Base-by-base conservation (phyloP, 768 basidiomycete genomes). In the Mrakia frigida region DNA sequence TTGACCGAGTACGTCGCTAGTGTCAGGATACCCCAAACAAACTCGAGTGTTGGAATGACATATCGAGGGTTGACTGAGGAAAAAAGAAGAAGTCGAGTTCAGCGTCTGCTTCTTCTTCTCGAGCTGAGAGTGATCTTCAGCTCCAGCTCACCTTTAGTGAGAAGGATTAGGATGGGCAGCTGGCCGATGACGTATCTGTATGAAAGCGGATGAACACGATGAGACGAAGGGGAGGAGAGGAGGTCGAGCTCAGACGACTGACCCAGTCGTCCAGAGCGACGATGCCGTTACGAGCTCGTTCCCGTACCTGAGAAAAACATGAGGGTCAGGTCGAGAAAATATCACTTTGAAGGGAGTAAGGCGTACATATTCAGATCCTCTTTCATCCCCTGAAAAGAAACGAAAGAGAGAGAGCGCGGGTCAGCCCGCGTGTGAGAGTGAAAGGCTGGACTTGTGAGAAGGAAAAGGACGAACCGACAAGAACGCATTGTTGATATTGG, bases 21-120 rank as follows among this genome's bases (percentile, higher is more conserved):
- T 5, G 82, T 82, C 35, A 77, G 69, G 41, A 82, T 71, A 21
- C 81, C 80, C 82, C 82, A 82, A 6, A 80, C 79, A 23, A 81
- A 52, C 65, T 82, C 74, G 28, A 75, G 61, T 6, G 78, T 52
- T 2, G 81, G 80, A 39, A 82, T 82, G 68, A 82, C 79, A 74
- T 77, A 82, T 50, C 81, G 79, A 56, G 82, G 82, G 13, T 77
- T 78, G 65, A 82, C 77, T 41, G 52, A 53, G 21, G 25, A 21
- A 53, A 0, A 18, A 18, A 21, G 25, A 21, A 53, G 16, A 18
- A 21, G 13, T 14, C 6, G 52, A 18, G 52, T 1, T 6, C 7
- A 6, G 4, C 18, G 5, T 21, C 18, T 16, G 52, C 52, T 23
- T 10, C 23, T 21, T 2, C 52, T 2, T 43, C 10, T 43, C 43